Evolutionary conservation across 2,329 filamentous ascomycete species (phyloP).

Genomic region (Curvularia sp.): DNA sequence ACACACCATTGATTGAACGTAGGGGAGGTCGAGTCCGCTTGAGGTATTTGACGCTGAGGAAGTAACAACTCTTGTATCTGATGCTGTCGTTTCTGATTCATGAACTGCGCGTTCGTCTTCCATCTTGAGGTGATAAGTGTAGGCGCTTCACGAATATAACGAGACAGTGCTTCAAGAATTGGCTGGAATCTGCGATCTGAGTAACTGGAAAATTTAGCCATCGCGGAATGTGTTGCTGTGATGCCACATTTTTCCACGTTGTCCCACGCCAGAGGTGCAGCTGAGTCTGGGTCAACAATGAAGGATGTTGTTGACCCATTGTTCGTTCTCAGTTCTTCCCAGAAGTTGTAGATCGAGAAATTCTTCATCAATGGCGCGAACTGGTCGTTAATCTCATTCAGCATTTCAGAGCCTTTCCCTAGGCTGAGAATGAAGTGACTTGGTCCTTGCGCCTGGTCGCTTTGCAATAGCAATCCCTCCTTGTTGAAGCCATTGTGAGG

Average conservation of each 20-base stretch:
- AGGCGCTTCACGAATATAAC: background rate
- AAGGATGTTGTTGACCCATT: constrained; percentile 19
- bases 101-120: background rate
- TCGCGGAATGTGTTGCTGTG: constrained; percentile 35
- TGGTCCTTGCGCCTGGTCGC: constrained; percentile 3
- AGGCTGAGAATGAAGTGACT: constrained; percentile 28
- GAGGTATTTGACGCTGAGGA: background rate
- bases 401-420: constrained; percentile 27
- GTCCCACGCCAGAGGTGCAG: constrained; percentile 29
- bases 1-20: background rate
- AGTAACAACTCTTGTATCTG: background rate
- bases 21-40: background rate
- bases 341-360: constrained; percentile 33
- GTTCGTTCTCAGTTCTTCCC: constrained; percentile 31
- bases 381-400: constrained; percentile 29
- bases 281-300: constrained; percentile 36
- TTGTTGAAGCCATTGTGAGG: constrained; percentile 26
- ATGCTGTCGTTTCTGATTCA: background rate
- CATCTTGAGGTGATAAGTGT: background rate
- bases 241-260: constrained; percentile 35
- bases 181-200: constrained; percentile 5
- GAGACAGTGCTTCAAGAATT: background rate
- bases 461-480: background rate
- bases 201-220: constrained; percentile 32
- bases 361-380: constrained; percentile 29